Conservation (phyloP, 106 monocot species). For the Dendrobium officinale region DNA sequence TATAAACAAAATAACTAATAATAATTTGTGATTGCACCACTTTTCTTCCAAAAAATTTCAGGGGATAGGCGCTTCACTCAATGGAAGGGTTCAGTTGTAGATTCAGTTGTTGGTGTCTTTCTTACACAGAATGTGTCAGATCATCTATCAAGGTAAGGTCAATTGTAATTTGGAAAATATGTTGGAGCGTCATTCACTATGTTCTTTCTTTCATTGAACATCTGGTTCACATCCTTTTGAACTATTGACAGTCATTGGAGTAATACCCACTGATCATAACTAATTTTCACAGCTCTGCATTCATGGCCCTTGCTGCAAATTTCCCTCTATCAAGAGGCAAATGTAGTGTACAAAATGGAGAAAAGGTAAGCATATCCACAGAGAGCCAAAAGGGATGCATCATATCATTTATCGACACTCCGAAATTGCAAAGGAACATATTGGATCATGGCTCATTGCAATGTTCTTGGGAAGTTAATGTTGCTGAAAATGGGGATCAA, state of each 20-base stretch:
- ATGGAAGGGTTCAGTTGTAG: conserved; percentile 81
- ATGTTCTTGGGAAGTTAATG: conserved; percentile 18
- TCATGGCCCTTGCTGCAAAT: conserved; percentile 77
- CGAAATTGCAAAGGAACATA: conserved; percentile 14
- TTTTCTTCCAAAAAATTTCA: conserved; percentile 14
- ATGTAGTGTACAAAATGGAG: conserved; percentile 4
- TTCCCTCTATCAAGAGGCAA: conserved; percentile 36
- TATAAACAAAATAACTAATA: neutral
- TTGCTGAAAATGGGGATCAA: conserved; percentile 10
- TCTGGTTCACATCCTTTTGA: neutral
- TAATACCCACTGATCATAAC: neutral
- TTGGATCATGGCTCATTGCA: conserved; percentile 18
- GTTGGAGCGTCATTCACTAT: neutral
- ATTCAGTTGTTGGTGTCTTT: conserved; percentile 75
- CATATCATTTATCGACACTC: conserved; percentile 9
- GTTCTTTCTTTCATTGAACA: conserved; percentile 1
- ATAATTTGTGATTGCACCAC: neutral
- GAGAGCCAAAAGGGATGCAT: conserved; percentile 10
- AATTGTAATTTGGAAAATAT: neutral
- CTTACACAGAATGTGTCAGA: conserved; percentile 82
- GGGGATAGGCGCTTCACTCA: conserved; percentile 61
- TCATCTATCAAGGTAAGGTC: conserved; percentile 64
- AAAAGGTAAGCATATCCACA: conserved; percentile 12
- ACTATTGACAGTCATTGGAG: neutral
- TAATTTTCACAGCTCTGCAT: conserved; percentile 75